Percentiles rank a stretch among this genome's conserved stretches.
These are phyloP conservation scores for Kalmanozyma brasiliensis DNA, from an alignment of 1,284 basidiomycete species.

Conservation along the genomic window DNA sequence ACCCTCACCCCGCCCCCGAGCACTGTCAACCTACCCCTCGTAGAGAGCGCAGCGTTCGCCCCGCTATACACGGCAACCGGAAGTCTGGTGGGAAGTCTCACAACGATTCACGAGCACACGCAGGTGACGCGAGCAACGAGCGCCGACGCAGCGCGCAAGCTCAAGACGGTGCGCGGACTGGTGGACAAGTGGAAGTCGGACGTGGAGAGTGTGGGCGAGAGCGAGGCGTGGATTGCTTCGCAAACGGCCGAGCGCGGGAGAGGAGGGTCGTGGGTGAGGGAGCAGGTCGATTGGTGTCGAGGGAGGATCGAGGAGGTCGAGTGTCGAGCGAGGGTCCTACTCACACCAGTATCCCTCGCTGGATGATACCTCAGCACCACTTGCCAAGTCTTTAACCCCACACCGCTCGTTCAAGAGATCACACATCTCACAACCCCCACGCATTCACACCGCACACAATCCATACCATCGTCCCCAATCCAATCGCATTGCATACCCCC, in stretches of 20 bases:
- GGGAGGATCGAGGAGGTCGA: conserved; percentile 23
- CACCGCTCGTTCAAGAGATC: too few relatives aligned
- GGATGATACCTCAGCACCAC: neutral
- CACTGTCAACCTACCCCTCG: neutral
- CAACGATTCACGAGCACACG: conserved; percentile 41
- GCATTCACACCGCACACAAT: neutral
- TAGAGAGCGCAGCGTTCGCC: conserved; percentile 7
- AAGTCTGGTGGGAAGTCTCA: conserved; percentile 17
- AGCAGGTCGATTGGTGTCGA: conserved; percentile 28
- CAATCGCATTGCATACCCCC: too few relatives aligned
- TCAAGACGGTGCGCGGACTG: conserved; percentile 29
- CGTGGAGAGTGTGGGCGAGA: conserved; percentile 27
- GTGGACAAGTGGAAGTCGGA: conserved; percentile 38
- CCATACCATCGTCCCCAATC: too few relatives aligned
- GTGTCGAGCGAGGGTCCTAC: conserved; percentile 10
- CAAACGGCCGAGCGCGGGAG: neutral
- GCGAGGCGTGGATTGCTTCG: conserved; percentile 25
- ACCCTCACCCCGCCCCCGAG: conserved; percentile 8
- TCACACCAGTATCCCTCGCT: conserved; percentile 21
- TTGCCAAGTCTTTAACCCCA: too few relatives aligned
- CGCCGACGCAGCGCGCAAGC: conserved; percentile 36
- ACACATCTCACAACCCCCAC: too few relatives aligned
- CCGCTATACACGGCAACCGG: conserved; percentile 27
- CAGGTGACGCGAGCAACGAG: conserved; percentile 40
- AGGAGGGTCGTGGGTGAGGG: conserved; percentile 15